These are phyloP conservation scores for Diaporthe citrichinensis DNA, from an alignment of 2,329 filamentous ascomycete species.

Conservation along the genomic window DNA sequence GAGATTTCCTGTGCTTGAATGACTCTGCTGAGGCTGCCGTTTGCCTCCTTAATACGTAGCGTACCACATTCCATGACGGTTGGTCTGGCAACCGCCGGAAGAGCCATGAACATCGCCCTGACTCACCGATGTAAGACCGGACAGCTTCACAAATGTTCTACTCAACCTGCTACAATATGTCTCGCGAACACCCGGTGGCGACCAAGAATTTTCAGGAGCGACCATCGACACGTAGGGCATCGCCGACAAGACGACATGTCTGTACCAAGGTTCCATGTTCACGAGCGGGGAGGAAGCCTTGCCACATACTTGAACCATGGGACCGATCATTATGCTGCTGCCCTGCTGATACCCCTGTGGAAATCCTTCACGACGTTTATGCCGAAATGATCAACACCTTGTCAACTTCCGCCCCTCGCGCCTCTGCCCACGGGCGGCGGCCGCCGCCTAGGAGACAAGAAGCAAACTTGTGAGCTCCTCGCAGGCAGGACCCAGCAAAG, in stretches of 20 bases:
- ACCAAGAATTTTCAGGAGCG: slow-evolving; percentile 4
- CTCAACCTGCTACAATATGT: slow-evolving; percentile 26
- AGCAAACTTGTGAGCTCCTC: background rate
- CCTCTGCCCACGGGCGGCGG: background rate
- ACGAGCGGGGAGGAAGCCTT: background rate
- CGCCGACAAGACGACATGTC: background rate
- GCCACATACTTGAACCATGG: slow-evolving; percentile 23
- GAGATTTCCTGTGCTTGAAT: background rate
- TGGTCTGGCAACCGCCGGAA: background rate
- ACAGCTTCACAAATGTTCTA: background rate
- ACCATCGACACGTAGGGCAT: slow-evolving; percentile 5
- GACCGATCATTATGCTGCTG: slow-evolving; percentile 24
- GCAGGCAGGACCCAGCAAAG: slow-evolving; percentile 13
- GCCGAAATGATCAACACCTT: slow-evolving; percentile 6
- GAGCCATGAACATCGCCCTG: background rate
- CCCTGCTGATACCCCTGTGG: slow-evolving; percentile 16
- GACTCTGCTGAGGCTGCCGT: background rate
- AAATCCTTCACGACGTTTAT: background rate
- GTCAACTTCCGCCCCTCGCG: background rate
- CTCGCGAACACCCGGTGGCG: slow-evolving; percentile 3
- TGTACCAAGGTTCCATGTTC: slow-evolving; percentile 8
- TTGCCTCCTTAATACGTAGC: slow-evolving; percentile 13
- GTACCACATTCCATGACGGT: background rate
- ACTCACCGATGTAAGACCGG: background rate
- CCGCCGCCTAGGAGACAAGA: background rate